Evolutionary conservation across 208 protist species (phyloP), one percentile per base, ranked within the genome.

Genomic region (Kentomonas sorsogonicus): DNA sequence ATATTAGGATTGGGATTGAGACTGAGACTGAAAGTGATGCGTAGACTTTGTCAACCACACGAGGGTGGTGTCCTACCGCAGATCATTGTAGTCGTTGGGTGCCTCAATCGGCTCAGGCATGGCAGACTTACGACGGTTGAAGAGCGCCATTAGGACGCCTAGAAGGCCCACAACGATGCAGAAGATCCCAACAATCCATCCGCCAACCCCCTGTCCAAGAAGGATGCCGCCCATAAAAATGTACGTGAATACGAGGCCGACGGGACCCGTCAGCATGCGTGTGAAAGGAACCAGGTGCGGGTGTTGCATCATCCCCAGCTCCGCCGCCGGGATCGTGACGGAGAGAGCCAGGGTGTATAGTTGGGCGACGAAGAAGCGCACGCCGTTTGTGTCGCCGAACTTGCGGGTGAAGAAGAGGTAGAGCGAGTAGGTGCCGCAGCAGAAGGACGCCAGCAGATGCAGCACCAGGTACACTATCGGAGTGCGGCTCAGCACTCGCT

Each of bases 211-310:
- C 15, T 61, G 46, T 7, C 74, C 80, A 4, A 88, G 63, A 0
- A 92, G 58, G 10, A 87, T 52, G 23, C 79, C 74, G 10, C 84
- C 84, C 69, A 89, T 89, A 30, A 92, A 86, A 46, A 92, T 64
- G 64, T 81, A 86, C 20, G 86, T 26, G 60, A 92, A 80, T 22
- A 66, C 80, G 5, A 77, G 77, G 0, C 84, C 84, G 15, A 86
- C 55, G 13, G 70, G 63, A 0, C 72, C 76, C 1, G 72, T 39
- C 7, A 92, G 10, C 46, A 92, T 89, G 4, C 67, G 74, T 2
- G 75, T 55, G 25, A 82, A 79, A 20, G 43, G 39, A 20, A 36
- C n/a, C 10, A 92, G 51, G 40, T 82, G 27, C 0, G 59, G 70
- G 64, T 83, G 66, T 20, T 58, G 40, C 78, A 92, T 80, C 20